These are phyloP conservation scores for Seminavis robusta DNA, from an alignment of 108 stramenopile genomes.

Conservation along the genomic window DNA sequence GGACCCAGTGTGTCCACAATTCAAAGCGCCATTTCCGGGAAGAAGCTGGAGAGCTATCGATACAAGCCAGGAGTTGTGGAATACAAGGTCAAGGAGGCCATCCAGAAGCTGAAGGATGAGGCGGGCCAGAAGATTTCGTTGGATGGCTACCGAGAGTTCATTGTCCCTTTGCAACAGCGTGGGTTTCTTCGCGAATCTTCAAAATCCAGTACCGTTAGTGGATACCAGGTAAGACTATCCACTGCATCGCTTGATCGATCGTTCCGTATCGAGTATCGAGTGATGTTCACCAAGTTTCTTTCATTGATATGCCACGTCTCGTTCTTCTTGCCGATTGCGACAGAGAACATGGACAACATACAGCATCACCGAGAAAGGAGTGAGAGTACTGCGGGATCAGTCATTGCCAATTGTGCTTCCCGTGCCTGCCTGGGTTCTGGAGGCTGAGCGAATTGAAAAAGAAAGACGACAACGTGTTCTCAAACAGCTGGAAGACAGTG, in stretches of 20 bases:
- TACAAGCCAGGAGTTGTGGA: conserved; percentile 19
- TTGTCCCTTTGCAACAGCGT: conserved; percentile 30
- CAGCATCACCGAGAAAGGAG: conserved; percentile 36
- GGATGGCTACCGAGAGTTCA: conserved; percentile 47
- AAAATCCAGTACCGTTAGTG: conserved; percentile 18
- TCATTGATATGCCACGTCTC: not conserved
- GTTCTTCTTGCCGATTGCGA: conserved; percentile 6
- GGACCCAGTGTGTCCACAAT: conserved; percentile 44
- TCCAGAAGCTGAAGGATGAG: conserved; percentile 8
- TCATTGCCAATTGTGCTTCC: conserved; percentile 47
- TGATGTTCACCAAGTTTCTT: too few species aligned
- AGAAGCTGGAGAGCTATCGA: conserved; percentile 50
- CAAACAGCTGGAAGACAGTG: conserved; percentile 36
- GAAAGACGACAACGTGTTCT: conserved; percentile 41
- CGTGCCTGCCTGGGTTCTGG: conserved; percentile 64
- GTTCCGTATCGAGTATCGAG: too few species aligned
- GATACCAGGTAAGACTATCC: conserved; percentile 9
- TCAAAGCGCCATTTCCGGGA: conserved; percentile 43
- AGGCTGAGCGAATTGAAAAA: conserved; percentile 50
- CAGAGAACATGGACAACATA: conserved; percentile 29
- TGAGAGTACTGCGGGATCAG: conserved; percentile 13
- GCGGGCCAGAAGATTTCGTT: conserved; percentile 35
- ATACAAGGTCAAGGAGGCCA: not conserved
- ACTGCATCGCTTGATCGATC: not conserved
- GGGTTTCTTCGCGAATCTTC: conserved; percentile 35